Conservation (phyloP, 371 early-diverging fungal species). For the Rhizomucor miehei region DNA sequence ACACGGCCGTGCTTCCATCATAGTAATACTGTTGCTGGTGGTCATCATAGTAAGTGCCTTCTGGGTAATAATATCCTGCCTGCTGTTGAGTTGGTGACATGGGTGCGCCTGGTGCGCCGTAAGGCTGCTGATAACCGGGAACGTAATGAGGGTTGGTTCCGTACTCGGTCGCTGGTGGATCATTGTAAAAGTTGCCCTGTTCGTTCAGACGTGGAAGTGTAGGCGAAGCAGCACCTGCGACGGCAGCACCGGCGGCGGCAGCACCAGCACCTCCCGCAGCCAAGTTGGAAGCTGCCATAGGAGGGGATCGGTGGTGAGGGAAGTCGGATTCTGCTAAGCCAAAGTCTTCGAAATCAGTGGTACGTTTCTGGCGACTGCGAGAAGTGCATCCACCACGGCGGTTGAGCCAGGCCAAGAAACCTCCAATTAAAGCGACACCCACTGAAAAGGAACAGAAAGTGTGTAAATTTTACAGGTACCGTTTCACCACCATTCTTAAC, state of each 20-base stretch:
- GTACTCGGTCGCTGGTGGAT: not conserved
- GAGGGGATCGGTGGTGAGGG: conserved; percentile 32
- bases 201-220: conserved; percentile 40
- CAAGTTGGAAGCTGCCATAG: conserved; percentile 14
- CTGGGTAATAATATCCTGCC: conserved; percentile 26
- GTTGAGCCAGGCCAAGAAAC: conserved; percentile 33
- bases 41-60: conserved; percentile 30
- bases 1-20: conserved; percentile 17
- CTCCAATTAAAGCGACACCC: conserved; percentile 42
- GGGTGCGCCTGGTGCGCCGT: conserved; percentile 14
- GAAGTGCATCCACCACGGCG: conserved; percentile 11
- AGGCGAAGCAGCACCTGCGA: conserved; percentile 17
- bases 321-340: conserved; percentile 40
- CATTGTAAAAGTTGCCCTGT: conserved; percentile 38
- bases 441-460: conserved; percentile 21
- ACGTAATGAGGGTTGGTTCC: conserved; percentile 12
- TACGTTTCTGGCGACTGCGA: conserved; percentile 24
- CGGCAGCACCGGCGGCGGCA: conserved; percentile 6
- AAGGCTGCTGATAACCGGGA: conserved; percentile 17
- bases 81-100: conserved; percentile 15
- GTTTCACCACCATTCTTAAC: conserved; percentile 4
- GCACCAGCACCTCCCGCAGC: not conserved
- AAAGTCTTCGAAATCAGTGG: conserved; percentile 41
- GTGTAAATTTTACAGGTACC: not conserved
- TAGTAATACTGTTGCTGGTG: conserved; percentile 22